A percentile compares a stretch with the other conserved stretches of the same genome.
phyloP scores from a whole-genome alignment of 148 eudicot genomes.

The Camellia granthamiana region DNA sequence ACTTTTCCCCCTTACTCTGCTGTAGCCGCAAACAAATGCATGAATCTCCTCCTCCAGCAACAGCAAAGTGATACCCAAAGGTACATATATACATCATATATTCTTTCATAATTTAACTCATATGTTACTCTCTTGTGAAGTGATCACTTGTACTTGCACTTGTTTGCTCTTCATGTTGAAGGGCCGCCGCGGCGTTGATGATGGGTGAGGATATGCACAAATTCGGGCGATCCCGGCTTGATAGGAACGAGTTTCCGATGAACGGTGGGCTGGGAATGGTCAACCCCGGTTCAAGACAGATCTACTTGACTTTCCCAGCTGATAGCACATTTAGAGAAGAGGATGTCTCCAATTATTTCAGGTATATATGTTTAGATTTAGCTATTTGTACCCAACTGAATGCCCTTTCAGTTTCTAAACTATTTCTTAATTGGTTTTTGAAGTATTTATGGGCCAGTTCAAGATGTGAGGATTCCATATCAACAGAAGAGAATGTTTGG shows the following conservation, averaged over 20 bases:
- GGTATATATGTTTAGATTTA: constrained; percentile 30
- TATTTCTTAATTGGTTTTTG: not conserved
- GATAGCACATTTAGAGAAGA: constrained; percentile 92
- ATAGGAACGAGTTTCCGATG: constrained; percentile 42
- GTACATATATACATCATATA: constrained; percentile 15
- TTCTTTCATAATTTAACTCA: too few species aligned
- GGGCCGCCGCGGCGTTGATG: constrained; percentile 54
- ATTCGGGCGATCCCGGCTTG: constrained; percentile 53
- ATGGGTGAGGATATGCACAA: constrained; percentile 75
- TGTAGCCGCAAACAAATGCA: constrained; percentile 31
- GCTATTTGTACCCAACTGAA: not conserved
- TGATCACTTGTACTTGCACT: too few species aligned
- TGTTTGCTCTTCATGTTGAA: not conserved
- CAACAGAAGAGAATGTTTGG: constrained; percentile 98
- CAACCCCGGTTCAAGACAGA: constrained; percentile 86
- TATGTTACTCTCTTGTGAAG: too few species aligned
- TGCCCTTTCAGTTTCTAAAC: not conserved
- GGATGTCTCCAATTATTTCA: constrained; percentile 87
- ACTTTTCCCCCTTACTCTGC: constrained; percentile 42
- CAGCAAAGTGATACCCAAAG: constrained; percentile 72
- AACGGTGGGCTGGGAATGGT: constrained; percentile 39
- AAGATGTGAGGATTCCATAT: constrained; percentile 96
- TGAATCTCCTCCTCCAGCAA: constrained; percentile 59
- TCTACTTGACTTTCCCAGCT: constrained; percentile 93
- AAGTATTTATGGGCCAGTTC: constrained; percentile 85